Base-by-base conservation (phyloP, 306 rosid genomes). In the Cucurbita maxima region DNA sequence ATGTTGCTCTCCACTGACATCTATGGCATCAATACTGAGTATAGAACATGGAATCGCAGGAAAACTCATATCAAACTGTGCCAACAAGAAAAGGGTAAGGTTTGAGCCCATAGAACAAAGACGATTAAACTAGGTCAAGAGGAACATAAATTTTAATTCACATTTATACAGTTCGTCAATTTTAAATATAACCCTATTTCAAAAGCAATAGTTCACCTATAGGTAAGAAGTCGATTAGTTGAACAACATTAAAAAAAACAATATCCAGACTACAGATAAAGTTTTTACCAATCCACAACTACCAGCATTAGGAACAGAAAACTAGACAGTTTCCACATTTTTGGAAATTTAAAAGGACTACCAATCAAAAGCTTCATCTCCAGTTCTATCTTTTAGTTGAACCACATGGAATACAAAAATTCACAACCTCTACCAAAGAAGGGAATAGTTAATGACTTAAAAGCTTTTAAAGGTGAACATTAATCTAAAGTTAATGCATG, bases 41-140 rank as follows among this genome's bases (percentile, higher is more conserved):
- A 92, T 80, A 43, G 98, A 92, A 75, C 98, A 92, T 56, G 84
- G 89, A 70, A 90, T 86, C 68, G 82, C 78, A 54, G 98, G 98
- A 82, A 92, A 92, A 80, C 96, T 92, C 63, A 92, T 84, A 84
- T 92, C 98, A 83, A 92, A 90, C 98, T 92, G 96, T 96, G 82
- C 76, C 79, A 72, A 51, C 16, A 72, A 66, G 75, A 76, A 71
- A 69, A 73, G 52, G 69, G 18, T 15, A 82, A 50, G 48, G 63
- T 19, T 72, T 18, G 52, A 40, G 14, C 37, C 51, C 76, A 72
- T 16, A 3, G 30, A 53, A 10, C 14, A 55, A 38, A 70, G 58
- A 70, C 2, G 10, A 70, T 50, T 51, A 52, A 70, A 70, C 59
- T 15, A 14, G 25, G 74, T 70, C 45, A 50, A 14, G 9, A 47